Conservation (phyloP, 306 rosid species). For the Fagus sylvatica region DNA sequence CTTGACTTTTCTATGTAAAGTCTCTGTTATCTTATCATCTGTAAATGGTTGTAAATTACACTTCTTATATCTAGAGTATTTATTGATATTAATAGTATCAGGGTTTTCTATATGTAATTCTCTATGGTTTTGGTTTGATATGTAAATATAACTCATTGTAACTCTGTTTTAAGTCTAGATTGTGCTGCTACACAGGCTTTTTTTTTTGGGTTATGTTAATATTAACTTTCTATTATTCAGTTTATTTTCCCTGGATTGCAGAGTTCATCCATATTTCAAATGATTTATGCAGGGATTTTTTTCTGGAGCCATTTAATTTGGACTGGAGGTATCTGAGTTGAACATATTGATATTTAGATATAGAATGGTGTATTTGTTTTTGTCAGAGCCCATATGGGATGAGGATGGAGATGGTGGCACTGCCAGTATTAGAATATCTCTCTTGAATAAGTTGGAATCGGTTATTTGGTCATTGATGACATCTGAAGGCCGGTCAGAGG, state of each 20-base stretch:
- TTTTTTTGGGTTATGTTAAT: not conserved
- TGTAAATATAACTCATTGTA: too few relatives aligned
- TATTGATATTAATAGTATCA: too few relatives aligned
- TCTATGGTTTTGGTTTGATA: too few relatives aligned
- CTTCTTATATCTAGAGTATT: too few relatives aligned
- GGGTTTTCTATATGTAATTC: too few relatives aligned
- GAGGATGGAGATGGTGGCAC: slow-evolving; percentile 35
- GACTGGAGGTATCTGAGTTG: not conserved
- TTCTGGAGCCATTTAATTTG: not conserved
- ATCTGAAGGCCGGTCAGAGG: slow-evolving; percentile 66
- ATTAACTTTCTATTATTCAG: not conserved
- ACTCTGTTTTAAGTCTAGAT: too few relatives aligned
- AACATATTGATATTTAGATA: not conserved
- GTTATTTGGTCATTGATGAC: slow-evolving; percentile 51
- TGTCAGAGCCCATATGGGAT: slow-evolving; percentile 52
- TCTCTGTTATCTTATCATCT: too few relatives aligned
- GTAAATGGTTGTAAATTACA: too few relatives aligned
- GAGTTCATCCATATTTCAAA: not conserved
- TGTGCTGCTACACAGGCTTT: not conserved
- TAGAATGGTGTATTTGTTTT: slow-evolving; percentile 57
- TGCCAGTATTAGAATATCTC: slow-evolving; percentile 40
- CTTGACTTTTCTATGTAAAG: too few relatives aligned
- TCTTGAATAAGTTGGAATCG: slow-evolving; percentile 63
- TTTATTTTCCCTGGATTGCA: not conserved
- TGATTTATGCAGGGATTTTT: slow-evolving; percentile 22